These are phyloP conservation scores for Colletotrichum sp. DNA, from an alignment of 2,329 filamentous ascomycete genomes.

Conservation along the genomic window DNA sequence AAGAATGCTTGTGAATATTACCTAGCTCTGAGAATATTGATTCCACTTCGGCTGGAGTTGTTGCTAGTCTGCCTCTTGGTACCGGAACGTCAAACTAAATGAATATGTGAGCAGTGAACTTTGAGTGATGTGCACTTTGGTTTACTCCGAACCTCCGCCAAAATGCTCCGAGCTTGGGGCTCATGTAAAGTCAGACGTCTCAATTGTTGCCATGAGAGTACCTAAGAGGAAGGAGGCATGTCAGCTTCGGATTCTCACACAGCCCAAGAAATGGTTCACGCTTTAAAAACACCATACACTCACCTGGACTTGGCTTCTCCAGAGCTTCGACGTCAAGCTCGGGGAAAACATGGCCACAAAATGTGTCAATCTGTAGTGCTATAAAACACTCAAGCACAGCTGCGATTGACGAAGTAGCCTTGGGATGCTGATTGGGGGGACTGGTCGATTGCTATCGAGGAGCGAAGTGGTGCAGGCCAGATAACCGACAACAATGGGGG, in stretches of 20 bases:
- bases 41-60: slow-evolving; percentile 23
- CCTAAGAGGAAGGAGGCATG: not conserved
- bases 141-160: not conserved
- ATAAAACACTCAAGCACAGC: not conserved
- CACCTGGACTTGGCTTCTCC: not conserved
- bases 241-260: not conserved
- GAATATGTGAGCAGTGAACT: not conserved
- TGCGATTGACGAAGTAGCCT: not conserved
- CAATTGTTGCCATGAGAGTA: not conserved
- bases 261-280: not conserved
- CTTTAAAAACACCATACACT: not conserved
- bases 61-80: slow-evolving; percentile 25
- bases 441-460: not conserved
- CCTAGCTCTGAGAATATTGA: slow-evolving; percentile 26
- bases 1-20: not conserved
- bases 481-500: not conserved
- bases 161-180: not conserved
- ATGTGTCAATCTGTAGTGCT: not conserved
- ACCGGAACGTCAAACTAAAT: slow-evolving; percentile 28
- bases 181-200: not conserved
- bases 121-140: not conserved
- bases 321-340: not conserved
- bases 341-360: not conserved
- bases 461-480: not conserved
- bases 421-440: not conserved